Base-by-base conservation (phyloP, 495 filamentous ascomycete genomes). In the Xylaria scruposa region DNA sequence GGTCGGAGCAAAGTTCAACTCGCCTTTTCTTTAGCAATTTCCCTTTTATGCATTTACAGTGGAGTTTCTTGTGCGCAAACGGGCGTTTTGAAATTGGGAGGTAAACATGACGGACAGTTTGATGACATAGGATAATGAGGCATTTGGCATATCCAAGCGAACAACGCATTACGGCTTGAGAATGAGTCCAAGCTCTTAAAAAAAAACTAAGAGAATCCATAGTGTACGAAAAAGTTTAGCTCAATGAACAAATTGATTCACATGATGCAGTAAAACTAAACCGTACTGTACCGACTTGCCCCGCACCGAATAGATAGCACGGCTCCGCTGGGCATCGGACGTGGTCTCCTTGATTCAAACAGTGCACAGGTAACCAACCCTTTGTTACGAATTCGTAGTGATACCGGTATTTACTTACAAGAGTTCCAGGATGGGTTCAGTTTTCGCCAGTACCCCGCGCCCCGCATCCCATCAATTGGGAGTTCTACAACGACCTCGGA, bases 1-100 rank as follows among this genome's bases (percentile, higher is more conserved):
- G 31, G 12, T 31, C 53, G 46, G 26, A 46, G 40, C 63, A 51
- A 29, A 19, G 29, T 68, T 68, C 38, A 24, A 46, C 38, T 70
- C 38, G 21, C 12, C 8, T 36, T 69, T 61, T 51, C 24, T n/a
- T 38, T 49, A 7, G 6, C 13, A n/a, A 33, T 68, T 36, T 38
- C 40, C 40, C 4, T 46, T 36, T 38, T 38, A 69, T 69, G 64
- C 64, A 72, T 67, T 69, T 68, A 63, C 70, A 64, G 62, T 67
- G 70, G 64, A 51, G 67, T 69, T 69, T 54, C 0, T 0, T 47
- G 40, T 33, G 33, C 66, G 53, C 51, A 44, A 49, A 47, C 1
- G 38, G 67, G 67, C 26, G 67, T 69, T 69, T 46, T 24, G 24
- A 58, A 19, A 38, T 38, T 59, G 21, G 66, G 26, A 68, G 67